Evolutionary conservation across 192 early-diverging fungal genomes (phyloP).

Genomic region (Gaertneriomyces semiglobifer): DNA sequence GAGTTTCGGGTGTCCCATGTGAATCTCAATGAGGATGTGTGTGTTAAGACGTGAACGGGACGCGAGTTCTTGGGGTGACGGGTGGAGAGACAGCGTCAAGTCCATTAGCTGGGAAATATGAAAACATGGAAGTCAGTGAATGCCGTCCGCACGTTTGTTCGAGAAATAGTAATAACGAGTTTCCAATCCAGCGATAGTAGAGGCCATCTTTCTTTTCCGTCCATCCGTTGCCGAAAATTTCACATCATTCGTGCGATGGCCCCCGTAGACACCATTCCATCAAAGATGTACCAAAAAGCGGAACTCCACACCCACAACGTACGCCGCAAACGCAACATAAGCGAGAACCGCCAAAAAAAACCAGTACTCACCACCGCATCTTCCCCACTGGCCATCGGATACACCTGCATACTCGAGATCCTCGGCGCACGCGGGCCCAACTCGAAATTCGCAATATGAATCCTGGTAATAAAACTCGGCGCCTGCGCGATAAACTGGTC

Average conservation of each 20-base stretch:
- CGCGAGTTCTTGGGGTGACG: conserved; percentile 25
- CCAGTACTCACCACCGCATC: conserved; percentile 18
- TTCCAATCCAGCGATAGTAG: no score
- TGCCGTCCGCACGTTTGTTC: no score
- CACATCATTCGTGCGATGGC: no score
- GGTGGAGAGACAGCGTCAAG: conserved; percentile 24
- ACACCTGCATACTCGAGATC: conserved; percentile 29
- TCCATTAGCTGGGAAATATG: conserved; percentile 20
- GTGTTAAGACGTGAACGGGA: conserved; percentile 25
- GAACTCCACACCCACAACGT: no score
- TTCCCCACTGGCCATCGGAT: conserved; percentile 22
- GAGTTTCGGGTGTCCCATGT: conserved; percentile 27
- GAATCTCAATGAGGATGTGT: conserved; percentile 24
- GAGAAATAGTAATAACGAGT: no score
- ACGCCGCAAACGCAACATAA: no score
- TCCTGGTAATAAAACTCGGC: conserved; percentile 27
- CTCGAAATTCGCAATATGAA: conserved; percentile 27
- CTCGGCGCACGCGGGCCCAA: conserved; percentile 28
- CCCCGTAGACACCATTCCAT: no score
- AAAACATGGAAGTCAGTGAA: neutral
- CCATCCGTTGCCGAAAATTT: no score
- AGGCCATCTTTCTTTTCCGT: no score
- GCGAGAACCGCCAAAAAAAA: no score
- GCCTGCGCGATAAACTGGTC: conserved; percentile 30
- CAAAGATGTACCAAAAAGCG: no score